Conservation (phyloP, 768 basidiomycete species). For the Tulasnella sp. region DNA sequence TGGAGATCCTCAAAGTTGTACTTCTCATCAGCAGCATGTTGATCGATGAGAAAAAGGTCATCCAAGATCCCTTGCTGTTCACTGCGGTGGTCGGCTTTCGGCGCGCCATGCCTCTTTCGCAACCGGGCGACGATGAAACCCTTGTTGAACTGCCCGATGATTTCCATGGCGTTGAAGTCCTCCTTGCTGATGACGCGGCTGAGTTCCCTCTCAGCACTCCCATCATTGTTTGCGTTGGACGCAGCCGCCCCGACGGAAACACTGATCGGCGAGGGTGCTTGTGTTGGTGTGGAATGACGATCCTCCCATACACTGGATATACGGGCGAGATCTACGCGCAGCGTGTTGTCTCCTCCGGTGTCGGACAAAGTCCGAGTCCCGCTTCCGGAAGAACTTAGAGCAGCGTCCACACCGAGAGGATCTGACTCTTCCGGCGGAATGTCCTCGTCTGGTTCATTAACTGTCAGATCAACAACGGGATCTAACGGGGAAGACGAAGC, state of each 20-base stretch:
- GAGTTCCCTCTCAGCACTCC: conserved; percentile 51
- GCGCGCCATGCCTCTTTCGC: conserved; percentile 24
- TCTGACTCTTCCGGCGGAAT: too few species aligned
- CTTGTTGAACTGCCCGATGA: conserved; percentile 90
- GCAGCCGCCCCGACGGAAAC: not conserved
- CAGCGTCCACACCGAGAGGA: too few species aligned
- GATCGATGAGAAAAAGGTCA: conserved; percentile 93
- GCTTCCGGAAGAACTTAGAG: not conserved
- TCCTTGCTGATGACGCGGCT: conserved; percentile 75
- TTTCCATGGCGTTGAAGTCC: conserved; percentile 75
- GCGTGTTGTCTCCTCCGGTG: conserved; percentile 22
- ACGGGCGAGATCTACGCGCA: conserved; percentile 31
- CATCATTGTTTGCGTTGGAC: conserved; percentile 37
- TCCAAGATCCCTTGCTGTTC: conserved; percentile 34
- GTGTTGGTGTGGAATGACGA: not conserved
- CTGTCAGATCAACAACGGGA: too few species aligned
- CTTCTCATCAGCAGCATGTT: conserved; percentile 97
- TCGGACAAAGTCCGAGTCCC: conserved; percentile 22
- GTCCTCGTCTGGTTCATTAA: too few species aligned
- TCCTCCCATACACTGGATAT: conserved; percentile 24
- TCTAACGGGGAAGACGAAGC: too few species aligned
- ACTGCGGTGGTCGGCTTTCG: not conserved
- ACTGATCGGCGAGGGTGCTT: not conserved
- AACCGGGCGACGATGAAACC: conserved; percentile 86
- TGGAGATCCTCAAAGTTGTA: conserved; percentile 96